Conservation (phyloP, 2,329 filamentous ascomycete genomes). For the Colletotrichum salicis region DNA sequence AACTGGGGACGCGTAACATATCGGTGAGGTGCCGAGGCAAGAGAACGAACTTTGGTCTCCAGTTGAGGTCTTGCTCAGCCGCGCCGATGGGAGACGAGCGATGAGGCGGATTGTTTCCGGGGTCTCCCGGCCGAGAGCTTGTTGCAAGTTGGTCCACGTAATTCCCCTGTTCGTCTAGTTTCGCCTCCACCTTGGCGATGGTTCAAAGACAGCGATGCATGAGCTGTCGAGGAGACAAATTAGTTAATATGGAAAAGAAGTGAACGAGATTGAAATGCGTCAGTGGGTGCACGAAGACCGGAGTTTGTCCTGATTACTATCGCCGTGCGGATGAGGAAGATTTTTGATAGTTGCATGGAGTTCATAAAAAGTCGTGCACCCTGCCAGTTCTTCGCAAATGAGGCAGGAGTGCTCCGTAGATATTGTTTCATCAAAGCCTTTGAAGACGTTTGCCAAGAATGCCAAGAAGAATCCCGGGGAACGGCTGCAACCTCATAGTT, state of each 20-base stretch:
- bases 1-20: neutral
- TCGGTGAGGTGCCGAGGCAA: neutral
- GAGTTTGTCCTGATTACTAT: neutral
- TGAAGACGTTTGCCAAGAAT: neutral
- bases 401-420: neutral
- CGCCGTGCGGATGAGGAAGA: neutral
- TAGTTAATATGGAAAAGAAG: neutral
- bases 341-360: neutral
- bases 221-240: neutral
- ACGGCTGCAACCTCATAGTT: neutral
- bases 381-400: neutral
- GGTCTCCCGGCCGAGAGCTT: neutral
- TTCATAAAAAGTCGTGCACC: neutral
- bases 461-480: neutral
- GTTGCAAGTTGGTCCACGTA: neutral
- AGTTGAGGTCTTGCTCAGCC: neutral
- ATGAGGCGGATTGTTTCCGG: neutral
- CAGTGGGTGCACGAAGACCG: neutral
- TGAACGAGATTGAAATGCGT: neutral
- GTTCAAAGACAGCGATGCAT: neutral
- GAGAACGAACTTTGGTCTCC: neutral
- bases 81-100: neutral
- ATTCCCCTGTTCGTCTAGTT: neutral
- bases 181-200: neutral
- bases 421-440: neutral